Percentiles rank a stretch among this genome's conserved stretches.
These are phyloP conservation scores for Sclerotinia borealis DNA, from an alignment of 2,329 filamentous ascomycete species.

Conservation along the genomic window DNA sequence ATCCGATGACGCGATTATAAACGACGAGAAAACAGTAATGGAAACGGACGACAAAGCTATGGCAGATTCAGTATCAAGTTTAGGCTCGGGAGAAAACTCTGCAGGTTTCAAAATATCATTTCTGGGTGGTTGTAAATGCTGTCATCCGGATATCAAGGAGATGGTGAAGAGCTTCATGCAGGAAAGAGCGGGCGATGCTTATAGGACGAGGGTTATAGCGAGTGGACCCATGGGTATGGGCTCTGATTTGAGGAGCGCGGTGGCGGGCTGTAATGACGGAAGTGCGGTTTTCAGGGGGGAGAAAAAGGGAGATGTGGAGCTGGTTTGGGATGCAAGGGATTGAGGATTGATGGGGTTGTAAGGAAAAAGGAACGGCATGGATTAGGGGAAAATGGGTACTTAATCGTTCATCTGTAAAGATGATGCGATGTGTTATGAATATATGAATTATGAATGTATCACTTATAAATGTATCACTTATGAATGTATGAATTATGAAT, in stretches of 20 bases:
- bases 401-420: no score
- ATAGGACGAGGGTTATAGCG: conserved; percentile 50
- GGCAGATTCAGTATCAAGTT: not conserved
- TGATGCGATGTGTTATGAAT: no score
- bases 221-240: conserved; percentile 58
- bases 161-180: conserved; percentile 46
- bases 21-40: not conserved
- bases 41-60: not conserved
- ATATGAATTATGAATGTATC: no score
- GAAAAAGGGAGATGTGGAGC: conserved; percentile 47
- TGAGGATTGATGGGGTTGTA: conserved; percentile 9
- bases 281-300: conserved; percentile 49
- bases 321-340: conserved; percentile 53
- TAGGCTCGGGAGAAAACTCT: no score
- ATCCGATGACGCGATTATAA: not conserved
- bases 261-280: conserved; percentile 48
- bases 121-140: not conserved
- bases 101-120: not conserved
- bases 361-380: not conserved
- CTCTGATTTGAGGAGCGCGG: conserved; percentile 47
- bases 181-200: conserved; percentile 36
- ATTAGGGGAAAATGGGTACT: not conserved
- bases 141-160: conserved; percentile 19
- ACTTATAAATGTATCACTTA: no score
- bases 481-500: no score